These are phyloP conservation scores for Cryptococcus amylolentus DNA, from an alignment of 1,284 basidiomycete species.

Conservation along the genomic window DNA sequence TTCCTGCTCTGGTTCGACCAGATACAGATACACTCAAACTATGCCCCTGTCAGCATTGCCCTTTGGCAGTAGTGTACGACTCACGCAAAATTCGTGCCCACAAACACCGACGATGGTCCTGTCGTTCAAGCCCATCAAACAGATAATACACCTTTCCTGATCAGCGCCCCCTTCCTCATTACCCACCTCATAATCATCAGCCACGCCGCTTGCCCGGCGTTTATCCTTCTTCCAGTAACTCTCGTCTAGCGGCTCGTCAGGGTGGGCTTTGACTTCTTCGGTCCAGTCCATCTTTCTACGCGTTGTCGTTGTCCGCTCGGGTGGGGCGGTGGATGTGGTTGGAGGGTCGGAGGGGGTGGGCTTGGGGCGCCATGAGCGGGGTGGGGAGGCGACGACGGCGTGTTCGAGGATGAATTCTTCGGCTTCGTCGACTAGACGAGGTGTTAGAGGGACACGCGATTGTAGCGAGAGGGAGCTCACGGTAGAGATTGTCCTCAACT, in stretches of 20 bases:
- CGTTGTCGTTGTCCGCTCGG: constrained; percentile 13
- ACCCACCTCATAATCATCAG: neutral
- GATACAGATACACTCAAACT: constrained; percentile 77
- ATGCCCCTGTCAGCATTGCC: constrained; percentile 7
- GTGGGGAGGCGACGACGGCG: constrained; percentile 28
- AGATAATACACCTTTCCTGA: constrained; percentile 58
- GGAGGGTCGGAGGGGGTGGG: no score
- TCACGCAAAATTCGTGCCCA: constrained; percentile 68
- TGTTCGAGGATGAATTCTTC: constrained; percentile 39
- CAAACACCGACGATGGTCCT: constrained; percentile 72
- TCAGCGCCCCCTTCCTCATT: constrained; percentile 22
- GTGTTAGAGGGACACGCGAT: neutral
- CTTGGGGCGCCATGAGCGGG: constrained; percentile 31
- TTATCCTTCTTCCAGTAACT: constrained; percentile 4
- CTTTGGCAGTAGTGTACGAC: constrained; percentile 9
- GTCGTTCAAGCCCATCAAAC: constrained; percentile 70
- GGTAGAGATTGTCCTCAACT: constrained; percentile 22
- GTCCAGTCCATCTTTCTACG: constrained; percentile 39
- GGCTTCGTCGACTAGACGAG: constrained; percentile 32
- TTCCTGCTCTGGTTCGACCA: constrained; percentile 66
- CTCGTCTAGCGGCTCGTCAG: constrained; percentile 22
- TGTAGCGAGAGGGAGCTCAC: constrained; percentile 7
- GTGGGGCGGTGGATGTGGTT: constrained; percentile 14
- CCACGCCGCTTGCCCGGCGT: neutral
- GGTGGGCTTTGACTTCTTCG: constrained; percentile 20